Conservation (phyloP, 176 grass and related monocot genomes). For the Oropetium thomaeum region DNA sequence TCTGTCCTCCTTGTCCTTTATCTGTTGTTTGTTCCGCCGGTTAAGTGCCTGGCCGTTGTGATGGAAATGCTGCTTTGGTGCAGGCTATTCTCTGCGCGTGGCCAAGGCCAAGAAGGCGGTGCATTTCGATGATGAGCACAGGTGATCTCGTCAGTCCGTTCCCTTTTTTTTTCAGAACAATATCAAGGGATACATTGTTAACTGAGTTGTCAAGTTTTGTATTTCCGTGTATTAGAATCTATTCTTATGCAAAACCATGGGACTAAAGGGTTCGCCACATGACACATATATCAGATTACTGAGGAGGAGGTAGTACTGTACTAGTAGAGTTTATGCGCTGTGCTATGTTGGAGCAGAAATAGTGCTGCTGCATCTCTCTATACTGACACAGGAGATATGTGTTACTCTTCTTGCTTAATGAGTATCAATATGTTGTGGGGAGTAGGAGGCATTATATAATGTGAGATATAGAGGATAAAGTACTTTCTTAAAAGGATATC, state of each 20-base stretch:
- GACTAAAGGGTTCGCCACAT: not conserved
- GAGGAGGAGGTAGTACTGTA: not conserved
- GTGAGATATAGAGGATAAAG: not conserved
- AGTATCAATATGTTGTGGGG: not conserved
- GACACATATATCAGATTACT: not conserved
- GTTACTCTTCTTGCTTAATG: not conserved
- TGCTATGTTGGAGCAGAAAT: conserved; percentile 4
- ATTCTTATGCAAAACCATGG: not conserved
- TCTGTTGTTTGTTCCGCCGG: not conserved
- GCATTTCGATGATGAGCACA: conserved; percentile 73
- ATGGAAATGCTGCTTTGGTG: conserved; percentile 26
- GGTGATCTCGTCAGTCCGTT: conserved; percentile 36
- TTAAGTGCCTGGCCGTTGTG: not conserved
- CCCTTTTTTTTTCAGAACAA: not conserved
- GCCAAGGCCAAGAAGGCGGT: conserved; percentile 69
- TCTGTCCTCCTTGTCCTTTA: not conserved
- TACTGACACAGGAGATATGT: conserved; percentile 5
- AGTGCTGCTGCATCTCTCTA: conserved; percentile 16
- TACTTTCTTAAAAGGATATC: not conserved
- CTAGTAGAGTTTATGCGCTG: not conserved
- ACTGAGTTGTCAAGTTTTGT: not conserved
- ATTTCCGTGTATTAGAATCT: not conserved
- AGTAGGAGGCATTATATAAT: not conserved
- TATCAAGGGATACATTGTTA: not conserved
- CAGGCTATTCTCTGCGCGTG: conserved; percentile 93